A percentile compares a stretch with the other conserved stretches of the same genome.
phyloP scores from a whole-genome alignment of 352 stramenopile genomes.

The Elongisporangium prolatum region DNA sequence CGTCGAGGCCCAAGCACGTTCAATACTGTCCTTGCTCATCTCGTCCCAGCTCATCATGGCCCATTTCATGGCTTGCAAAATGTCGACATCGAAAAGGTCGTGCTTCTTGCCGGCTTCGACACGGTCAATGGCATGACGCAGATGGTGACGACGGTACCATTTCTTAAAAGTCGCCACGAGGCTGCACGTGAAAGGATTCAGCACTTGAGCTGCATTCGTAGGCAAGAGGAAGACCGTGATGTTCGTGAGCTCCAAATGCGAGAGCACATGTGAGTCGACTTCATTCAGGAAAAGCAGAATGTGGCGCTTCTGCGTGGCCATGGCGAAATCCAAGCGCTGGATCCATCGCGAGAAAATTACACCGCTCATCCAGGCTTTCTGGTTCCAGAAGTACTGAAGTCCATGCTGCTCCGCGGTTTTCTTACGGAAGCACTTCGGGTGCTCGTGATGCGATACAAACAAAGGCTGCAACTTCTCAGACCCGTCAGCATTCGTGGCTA shows the following conservation, averaged over 20 bases:
- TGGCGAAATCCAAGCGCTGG: slow-evolving; percentile 73
- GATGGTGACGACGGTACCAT: slow-evolving; percentile 63
- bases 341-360: slow-evolving; percentile 84
- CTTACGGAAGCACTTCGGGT: slow-evolving; percentile 73
- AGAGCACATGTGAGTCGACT: slow-evolving; percentile 67
- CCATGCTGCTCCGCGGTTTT: slow-evolving; percentile 74
- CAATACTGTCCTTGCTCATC: slow-evolving; percentile 60
- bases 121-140: slow-evolving; percentile 62
- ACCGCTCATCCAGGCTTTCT: slow-evolving; percentile 79
- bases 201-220: slow-evolving; percentile 38
- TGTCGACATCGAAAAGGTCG: slow-evolving; percentile 52
- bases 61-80: slow-evolving; percentile 82
- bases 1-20: slow-evolving; percentile 58
- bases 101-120: slow-evolving; percentile 32
- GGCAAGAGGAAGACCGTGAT: slow-evolving; percentile 64
- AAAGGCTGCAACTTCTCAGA: slow-evolving; percentile 75
- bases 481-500: slow-evolving; percentile 65
- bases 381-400: slow-evolving; percentile 82
- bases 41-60: slow-evolving; percentile 63
- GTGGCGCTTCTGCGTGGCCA: slow-evolving; percentile 68
- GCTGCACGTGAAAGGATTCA: slow-evolving; percentile 64
- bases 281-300: slow-evolving; percentile 81
- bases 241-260: slow-evolving; percentile 72
- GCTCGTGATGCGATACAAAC: slow-evolving; percentile 76
- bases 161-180: slow-evolving; percentile 70